Evolutionary conservation across 176 grass and related monocot genomes (phyloP), one percentile per base, ranked within the genome.

Genomic region (Elaeis guineensis): DNA sequence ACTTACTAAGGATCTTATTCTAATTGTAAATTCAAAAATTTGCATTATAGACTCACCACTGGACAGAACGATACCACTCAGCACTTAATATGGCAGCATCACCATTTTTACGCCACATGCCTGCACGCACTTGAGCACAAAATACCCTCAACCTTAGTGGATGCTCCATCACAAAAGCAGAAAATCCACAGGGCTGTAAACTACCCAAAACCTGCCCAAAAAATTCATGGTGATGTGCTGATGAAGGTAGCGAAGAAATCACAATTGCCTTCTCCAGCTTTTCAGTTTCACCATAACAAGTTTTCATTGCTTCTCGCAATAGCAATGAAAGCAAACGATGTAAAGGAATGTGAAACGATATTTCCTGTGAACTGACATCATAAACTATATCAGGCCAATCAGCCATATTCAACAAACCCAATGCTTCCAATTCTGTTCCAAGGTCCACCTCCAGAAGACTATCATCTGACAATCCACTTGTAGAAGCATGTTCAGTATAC

Each of bases 91-190:
- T 81, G 58, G 89, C 85, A 68, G 88, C 77, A 81, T 99, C 94
- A 29, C 88, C 94, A 74, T 90, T 99, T 82, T 91, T 99, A 21
- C 85, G 81, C 94, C 94, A 99, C 94, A 93, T 93, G 67, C 88
- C 94, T 72, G 94, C 85, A 62, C 82, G 82, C 61, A 99, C 88
- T 88, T 99, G 94, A 59, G 85, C 85, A 16, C 88, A 99, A 67
- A 93, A 93, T 65, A 99, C 94, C 60, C 88, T 89, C 53, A 99
- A 72, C 66, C 81, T 79, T 75, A 99, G 73, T 57, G 88, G 94
- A 85, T 99, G 84, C 71, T 99, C 94, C 94, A 99, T 89, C 74
- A 93, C 73, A 93, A 84, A 68, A 69, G 88, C 83, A 63, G 88
- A 76, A 75, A 99, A 88, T 12, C 81, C 82, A 76, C 61, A 80